Conservation (phyloP, 2,329 filamentous ascomycete species). For the Exophiala sideris region DNA sequence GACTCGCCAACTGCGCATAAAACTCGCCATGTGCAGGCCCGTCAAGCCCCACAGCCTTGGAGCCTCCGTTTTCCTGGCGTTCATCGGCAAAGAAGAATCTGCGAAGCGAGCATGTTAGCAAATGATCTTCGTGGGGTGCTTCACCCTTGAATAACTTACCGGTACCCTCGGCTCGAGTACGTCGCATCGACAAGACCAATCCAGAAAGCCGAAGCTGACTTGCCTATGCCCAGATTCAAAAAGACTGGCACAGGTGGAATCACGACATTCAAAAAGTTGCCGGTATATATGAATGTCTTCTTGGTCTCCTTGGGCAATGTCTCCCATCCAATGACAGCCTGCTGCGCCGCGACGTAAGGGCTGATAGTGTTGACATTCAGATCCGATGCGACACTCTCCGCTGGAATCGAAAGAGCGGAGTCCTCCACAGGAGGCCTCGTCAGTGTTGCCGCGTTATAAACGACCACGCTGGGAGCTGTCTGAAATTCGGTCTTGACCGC, state of each 20-base stretch:
- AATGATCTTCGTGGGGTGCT: not conserved
- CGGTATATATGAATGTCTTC: constrained; percentile 44
- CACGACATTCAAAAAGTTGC: constrained; percentile 39
- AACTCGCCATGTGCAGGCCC: constrained; percentile 32
- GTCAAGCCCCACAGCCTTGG: constrained; percentile 33
- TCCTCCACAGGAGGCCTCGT: not conserved
- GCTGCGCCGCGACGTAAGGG: constrained; percentile 40
- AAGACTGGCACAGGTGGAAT: constrained; percentile 28
- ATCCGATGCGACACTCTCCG: constrained; percentile 28
- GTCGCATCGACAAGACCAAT: constrained; percentile 30
- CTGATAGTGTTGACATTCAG: constrained; percentile 40
- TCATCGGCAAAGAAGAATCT: constrained; percentile 55
- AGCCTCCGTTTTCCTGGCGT: constrained; percentile 42
- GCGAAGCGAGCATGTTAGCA: not conserved
- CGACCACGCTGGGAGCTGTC: constrained; percentile 31
- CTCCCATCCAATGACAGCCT: constrained; percentile 35
- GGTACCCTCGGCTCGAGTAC: constrained; percentile 33
- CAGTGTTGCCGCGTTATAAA: constrained; percentile 25
- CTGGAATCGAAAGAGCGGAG: constrained; percentile 30
- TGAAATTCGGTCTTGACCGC: constrained; percentile 35
- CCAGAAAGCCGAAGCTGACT: constrained; percentile 39
- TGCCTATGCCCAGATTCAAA: constrained; percentile 40
- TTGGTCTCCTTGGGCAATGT: constrained; percentile 31
- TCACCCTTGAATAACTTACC: constrained; percentile 25
- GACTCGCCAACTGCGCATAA: constrained; percentile 12